Evolutionary conservation across 371 early-diverging fungal species (phyloP).

Genomic region (Mortierella sp.): DNA sequence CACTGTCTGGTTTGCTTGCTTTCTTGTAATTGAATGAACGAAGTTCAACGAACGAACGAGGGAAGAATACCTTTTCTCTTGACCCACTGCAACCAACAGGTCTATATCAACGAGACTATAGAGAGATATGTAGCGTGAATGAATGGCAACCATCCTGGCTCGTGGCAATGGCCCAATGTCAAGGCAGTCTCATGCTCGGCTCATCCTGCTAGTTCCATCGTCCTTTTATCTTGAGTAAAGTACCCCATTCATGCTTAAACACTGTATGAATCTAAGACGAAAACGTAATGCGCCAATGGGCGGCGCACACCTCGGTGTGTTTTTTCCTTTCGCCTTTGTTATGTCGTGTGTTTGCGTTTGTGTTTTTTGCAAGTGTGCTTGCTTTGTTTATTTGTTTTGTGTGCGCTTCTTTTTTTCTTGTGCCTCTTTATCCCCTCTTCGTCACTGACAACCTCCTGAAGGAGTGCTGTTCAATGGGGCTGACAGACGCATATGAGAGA

Average conservation of each 20-base stretch:
- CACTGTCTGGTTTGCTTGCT: background rate
- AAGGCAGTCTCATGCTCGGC: background rate
- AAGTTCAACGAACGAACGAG: background rate
- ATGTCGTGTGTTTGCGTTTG: background rate
- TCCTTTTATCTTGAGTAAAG: constrained; percentile 3
- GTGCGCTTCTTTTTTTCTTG: background rate
- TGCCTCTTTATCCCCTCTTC: background rate
- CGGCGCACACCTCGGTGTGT: background rate
- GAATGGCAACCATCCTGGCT: background rate
- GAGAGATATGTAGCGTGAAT: background rate
- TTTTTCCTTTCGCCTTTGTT: background rate
- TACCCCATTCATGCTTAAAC: constrained; percentile 1
- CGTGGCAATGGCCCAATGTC: background rate
- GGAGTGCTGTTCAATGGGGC: background rate
- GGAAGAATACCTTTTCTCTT: background rate
- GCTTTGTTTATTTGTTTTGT: background rate
- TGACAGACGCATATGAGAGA: constrained; percentile 4
- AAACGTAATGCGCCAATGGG: background rate
- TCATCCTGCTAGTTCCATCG: background rate
- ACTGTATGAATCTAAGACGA: background rate
- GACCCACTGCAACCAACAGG: too few species aligned
- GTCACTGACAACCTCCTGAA: background rate
- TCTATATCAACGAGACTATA: background rate
- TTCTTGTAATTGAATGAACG: background rate
- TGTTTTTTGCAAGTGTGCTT: background rate